Base-by-base conservation (phyloP, 108 stramenopile genomes). In the Seminavis robusta region DNA sequence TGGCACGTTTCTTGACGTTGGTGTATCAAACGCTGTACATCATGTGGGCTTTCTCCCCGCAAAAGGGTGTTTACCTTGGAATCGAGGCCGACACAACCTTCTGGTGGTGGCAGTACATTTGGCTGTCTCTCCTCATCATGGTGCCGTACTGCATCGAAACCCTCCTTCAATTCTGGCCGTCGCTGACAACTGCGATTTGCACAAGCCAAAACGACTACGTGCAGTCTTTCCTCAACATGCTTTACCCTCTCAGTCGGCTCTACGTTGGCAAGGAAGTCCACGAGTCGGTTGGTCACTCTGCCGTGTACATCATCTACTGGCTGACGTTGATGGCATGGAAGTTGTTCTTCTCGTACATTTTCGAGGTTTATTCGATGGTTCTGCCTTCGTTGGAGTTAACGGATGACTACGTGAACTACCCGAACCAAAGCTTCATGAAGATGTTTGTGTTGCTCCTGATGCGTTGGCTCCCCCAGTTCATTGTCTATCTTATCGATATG, bases 91-190 rank as follows among this genome's bases (percentile, higher is more conserved):
- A 91, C 56, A 72, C 79, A 1, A 76, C 82, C 10, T 97, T 94
- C 63, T 97, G 96, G 96, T 97, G 93, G 93, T 97, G 96, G 96
- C 96, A 97, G 67, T 94, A 97, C 56, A 75, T 97, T 34, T 97
- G 94, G 94, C 70, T 97, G 6, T 94, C 93, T 9, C 63, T 88
- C 21, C 59, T 95, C 24, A 78, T 86, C 39, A 92, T 97, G 92
- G 71, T 79, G 38, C 91, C 92, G 2, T 97, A 94, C 63, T 47
- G 73, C 25, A 52, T 93, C 23, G 94, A 97, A 59, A 65, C 67
- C 15, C 26, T 90, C 24, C 53, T 88, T 23, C 94, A 95, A 59
- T 48, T 95, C 16, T 86, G 66, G 33, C 94, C 94, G 13, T 41
- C 76, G 11, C 57, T 85, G 11, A 67, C 88, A 16, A 88, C 90